A percentile compares a stretch with the other conserved stretches of the same genome.
These are phyloP conservation scores for Syzygium jambos DNA, from an alignment of 345 rosid species.

Conservation along the genomic window DNA sequence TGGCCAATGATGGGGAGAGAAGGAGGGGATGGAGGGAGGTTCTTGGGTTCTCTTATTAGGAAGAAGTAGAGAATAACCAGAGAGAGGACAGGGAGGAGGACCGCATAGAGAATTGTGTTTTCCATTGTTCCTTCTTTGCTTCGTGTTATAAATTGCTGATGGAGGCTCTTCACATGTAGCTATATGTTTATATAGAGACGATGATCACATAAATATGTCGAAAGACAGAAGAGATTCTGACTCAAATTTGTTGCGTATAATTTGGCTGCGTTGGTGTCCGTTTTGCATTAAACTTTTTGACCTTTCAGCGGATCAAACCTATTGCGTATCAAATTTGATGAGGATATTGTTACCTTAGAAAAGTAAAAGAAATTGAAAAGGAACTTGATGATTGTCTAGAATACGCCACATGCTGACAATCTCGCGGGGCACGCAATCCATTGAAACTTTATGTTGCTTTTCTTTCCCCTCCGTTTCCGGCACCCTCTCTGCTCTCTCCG, in stretches of 20 bases:
- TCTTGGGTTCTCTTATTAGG: background rate
- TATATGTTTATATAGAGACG: background rate
- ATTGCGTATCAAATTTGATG: background rate
- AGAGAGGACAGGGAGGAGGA: background rate
- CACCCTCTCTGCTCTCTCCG: too few relatives aligned
- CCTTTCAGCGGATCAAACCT: background rate
- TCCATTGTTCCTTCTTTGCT: background rate
- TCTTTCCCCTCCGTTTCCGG: too few relatives aligned
- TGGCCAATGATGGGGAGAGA: constrained; percentile 31
- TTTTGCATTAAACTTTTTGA: background rate
- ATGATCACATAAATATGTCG: background rate
- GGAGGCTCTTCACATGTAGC: background rate
- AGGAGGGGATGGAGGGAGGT: constrained; percentile 29
- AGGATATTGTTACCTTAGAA: background rate
- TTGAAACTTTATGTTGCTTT: too few relatives aligned
- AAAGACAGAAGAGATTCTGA: background rate
- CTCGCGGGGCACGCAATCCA: background rate
- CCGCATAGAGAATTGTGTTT: background rate
- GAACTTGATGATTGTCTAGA: background rate
- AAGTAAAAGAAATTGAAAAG: background rate
- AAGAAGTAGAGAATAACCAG: background rate
- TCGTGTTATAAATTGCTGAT: background rate
- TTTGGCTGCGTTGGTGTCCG: background rate
- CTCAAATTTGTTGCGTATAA: background rate
- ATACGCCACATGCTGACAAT: background rate